Conservation (phyloP, 2,329 filamentous ascomycete species). For the Aspergillus pseudoviridinutans region DNA sequence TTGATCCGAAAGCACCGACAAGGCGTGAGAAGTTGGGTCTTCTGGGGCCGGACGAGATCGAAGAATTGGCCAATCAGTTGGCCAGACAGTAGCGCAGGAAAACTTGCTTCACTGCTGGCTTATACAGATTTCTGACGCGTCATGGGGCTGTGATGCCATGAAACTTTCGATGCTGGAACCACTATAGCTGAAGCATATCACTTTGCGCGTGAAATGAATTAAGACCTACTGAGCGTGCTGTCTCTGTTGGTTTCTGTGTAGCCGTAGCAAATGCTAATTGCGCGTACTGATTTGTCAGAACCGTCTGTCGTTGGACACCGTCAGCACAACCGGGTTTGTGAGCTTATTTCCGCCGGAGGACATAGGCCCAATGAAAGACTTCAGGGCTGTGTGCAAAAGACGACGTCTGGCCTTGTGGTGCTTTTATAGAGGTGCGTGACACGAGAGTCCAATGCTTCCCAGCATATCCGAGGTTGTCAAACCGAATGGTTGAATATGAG, state of each 20-base stretch:
- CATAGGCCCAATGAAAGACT: conserved; percentile 36
- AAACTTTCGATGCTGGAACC: not conserved
- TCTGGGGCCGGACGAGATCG: conserved; percentile 53
- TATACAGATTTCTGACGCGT: too few species aligned
- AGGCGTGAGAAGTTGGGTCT: conserved; percentile 63
- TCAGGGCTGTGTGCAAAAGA: conserved; percentile 27
- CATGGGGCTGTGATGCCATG: not conserved
- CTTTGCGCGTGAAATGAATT: not conserved
- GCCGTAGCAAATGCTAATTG: not conserved
- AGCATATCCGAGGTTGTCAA: conserved; percentile 24
- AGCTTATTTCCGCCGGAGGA: conserved; percentile 25
- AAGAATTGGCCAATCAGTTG: conserved; percentile 14
- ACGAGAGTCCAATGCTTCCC: conserved; percentile 24
- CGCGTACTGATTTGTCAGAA: not conserved
- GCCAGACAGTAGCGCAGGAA: not conserved
- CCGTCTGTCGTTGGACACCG: not conserved
- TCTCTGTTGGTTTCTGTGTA: not conserved
- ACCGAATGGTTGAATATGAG: conserved; percentile 33
- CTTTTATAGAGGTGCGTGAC: conserved; percentile 28
- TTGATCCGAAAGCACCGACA: conserved; percentile 60
- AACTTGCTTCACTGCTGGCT: not conserved
- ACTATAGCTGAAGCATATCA: not conserved
- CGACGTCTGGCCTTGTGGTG: conserved; percentile 27
- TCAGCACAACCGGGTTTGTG: not conserved
- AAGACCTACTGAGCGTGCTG: not conserved